phyloP scores from a whole-genome alignment of 805 yeast species.

The Lachancea sp. region DNA sequence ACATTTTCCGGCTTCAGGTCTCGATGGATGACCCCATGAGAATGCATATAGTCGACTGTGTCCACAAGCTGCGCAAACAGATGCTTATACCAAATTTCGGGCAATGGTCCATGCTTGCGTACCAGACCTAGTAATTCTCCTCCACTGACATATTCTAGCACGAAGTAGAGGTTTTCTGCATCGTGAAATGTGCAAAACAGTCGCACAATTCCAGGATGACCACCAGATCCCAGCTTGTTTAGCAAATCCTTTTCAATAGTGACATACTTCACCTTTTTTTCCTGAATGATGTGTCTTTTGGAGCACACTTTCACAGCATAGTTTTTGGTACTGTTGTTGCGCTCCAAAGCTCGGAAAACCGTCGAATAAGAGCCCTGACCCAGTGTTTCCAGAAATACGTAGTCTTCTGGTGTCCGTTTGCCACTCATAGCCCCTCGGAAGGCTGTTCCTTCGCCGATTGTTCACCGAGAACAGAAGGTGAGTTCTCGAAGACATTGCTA shows the following conservation, averaged over 20 bases:
- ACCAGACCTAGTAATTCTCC: conserved; percentile 87
- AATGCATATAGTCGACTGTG: conserved; percentile 82
- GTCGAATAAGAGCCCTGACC: conserved; percentile 97
- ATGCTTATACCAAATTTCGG: conserved; percentile 68
- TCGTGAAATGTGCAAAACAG: conserved; percentile 94
- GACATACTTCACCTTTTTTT: conserved; percentile 90
- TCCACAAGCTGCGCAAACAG: conserved; percentile 86
- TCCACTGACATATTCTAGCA: conserved; percentile 86
- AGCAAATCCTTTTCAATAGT: conserved; percentile 89
- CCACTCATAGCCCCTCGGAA: conserved; percentile 8
- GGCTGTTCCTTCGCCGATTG: neutral
- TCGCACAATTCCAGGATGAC: conserved; percentile 92
- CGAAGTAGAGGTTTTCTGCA: conserved; percentile 78
- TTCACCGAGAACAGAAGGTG: neutral
- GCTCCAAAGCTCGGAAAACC: conserved; percentile 84
- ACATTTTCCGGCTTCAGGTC: conserved; percentile 95
- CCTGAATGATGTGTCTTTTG: conserved; percentile 88
- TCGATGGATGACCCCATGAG: conserved; percentile 84
- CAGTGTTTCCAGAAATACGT: conserved; percentile 35
- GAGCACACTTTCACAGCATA: conserved; percentile 90
- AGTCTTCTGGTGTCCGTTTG: conserved; percentile 33
- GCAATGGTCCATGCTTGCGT: conserved; percentile 68
- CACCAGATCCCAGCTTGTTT: conserved; percentile 62
- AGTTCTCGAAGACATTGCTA: neutral
- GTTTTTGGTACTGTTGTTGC: conserved; percentile 62